Evolutionary conservation across 2,329 filamentous ascomycete species (phyloP).

Genomic region (Aureobasidium sp.): DNA sequence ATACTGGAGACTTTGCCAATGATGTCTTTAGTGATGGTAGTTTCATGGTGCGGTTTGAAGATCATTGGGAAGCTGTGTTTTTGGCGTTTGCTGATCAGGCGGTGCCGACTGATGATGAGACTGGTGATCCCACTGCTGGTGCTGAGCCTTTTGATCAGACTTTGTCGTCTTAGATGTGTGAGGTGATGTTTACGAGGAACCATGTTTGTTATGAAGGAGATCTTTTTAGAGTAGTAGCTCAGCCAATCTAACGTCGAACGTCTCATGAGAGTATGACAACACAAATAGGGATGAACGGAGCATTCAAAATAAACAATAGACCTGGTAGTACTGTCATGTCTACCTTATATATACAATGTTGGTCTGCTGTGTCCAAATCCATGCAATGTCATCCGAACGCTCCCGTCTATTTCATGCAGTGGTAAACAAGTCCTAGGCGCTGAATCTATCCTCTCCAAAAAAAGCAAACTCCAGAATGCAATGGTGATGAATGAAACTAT

Average conservation of each 20-base stretch:
- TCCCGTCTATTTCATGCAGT: neutral
- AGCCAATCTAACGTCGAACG: too few relatives aligned
- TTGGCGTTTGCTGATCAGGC: conserved; percentile 32
- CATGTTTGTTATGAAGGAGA: neutral
- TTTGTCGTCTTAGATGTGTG: neutral
- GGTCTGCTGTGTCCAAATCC: neutral
- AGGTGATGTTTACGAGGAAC: neutral
- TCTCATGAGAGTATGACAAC: too few relatives aligned
- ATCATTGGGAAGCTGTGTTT: conserved; percentile 34
- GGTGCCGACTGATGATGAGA: conserved; percentile 28
- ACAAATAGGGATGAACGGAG: too few relatives aligned
- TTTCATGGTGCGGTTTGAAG: conserved; percentile 28
- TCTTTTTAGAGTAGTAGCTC: neutral
- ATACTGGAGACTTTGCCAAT: conserved; percentile 26
- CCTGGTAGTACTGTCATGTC: neutral
- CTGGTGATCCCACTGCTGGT: conserved; percentile 13
- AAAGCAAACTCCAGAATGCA: neutral
- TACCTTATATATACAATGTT: neutral
- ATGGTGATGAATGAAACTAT: neutral
- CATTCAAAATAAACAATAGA: neutral
- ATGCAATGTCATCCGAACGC: neutral
- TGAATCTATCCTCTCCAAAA: neutral
- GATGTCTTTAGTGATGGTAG: conserved; percentile 31
- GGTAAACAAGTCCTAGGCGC: neutral
- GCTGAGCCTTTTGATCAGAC: neutral